Evolutionary conservation across 164 flowering plant genomes (phyloP), one percentile per base, ranked within the genome.

Genomic region (Magnolia changhungtana): DNA sequence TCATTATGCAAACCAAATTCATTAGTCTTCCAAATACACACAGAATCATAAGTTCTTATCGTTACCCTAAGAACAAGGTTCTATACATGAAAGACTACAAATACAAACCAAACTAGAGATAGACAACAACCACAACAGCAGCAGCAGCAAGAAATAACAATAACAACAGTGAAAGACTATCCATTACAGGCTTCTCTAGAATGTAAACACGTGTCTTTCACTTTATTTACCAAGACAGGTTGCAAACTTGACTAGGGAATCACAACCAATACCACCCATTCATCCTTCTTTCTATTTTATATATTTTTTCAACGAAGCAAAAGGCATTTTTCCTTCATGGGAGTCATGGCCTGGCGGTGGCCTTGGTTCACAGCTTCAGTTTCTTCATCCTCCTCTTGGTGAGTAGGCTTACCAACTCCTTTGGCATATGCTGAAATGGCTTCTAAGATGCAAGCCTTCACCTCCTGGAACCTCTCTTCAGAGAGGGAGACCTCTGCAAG

Each of bases 401-500:
- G n/a, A 31, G 20, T 31, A 10, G 20, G 8, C 50, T 75, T 27
- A 11, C 51, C 77, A 20, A 50, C 21, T n/a, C 58, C 77, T 72
- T 27, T 49, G 51, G 14, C 67, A 61, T 29, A 24, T 4, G 75
- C 24, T 29, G 50, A 64, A 51, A 75, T 37, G 72, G 96, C 88
- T 82, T 91, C 92, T 58, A 89, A 79, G n/a, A 93, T 79, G 20
- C 78, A 78, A 64, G 83, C 89, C 68, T 84, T 88, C 79, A 93
- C 96, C 76, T 87, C 92, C 66, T 90, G 72, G 75, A 93, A 89
- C 79, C 91, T 87, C 78, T 85, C 90, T 74, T 89, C 87, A 2
- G 94, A 89, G 7, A 93, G 86, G 51, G 98, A 93, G 64, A 90
- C 96, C 87, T 89, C 98, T 5, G 92, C 89, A 13, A 93, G 92